A percentile compares a stretch with the other conserved stretches of the same genome.
Conservation (phyloP, 2,329 filamentous ascomycete genomes). For the Paradendryphiella salina region DNA sequence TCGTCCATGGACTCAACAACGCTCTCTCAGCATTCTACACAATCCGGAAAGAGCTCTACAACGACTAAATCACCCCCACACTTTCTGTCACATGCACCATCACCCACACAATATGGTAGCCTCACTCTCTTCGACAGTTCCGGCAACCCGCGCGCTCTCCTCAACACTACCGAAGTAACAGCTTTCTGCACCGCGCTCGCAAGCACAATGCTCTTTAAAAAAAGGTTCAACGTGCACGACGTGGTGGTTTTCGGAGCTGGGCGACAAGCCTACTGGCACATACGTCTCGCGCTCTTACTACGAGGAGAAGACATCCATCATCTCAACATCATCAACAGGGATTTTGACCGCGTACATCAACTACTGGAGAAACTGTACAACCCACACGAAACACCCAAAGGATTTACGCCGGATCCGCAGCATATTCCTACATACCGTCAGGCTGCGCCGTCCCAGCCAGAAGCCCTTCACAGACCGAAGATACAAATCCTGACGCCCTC, state of each 20-base stretch:
- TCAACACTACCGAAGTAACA: constrained; percentile 70
- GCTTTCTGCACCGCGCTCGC: constrained; percentile 70
- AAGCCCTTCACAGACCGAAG: constrained; percentile 50
- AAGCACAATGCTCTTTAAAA: constrained; percentile 63
- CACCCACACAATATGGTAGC: constrained; percentile 56
- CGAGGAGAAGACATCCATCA: constrained; percentile 70
- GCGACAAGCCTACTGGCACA: constrained; percentile 92
- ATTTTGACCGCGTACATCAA: constrained; percentile 61
- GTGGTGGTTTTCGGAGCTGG: constrained; percentile 86
- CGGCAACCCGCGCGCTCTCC: constrained; percentile 62
- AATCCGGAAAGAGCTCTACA: constrained; percentile 28
- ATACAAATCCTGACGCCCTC: constrained; percentile 71
- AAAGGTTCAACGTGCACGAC: constrained; percentile 71
- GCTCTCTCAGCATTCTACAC: constrained; percentile 24
- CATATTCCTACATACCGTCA: constrained; percentile 22
- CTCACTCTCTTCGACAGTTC: constrained; percentile 62
- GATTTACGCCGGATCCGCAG: constrained; percentile 15
- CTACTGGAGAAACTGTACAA: constrained; percentile 61
- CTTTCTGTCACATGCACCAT: constrained; percentile 28
- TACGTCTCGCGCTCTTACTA: constrained; percentile 78
- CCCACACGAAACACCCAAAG: constrained; percentile 42
- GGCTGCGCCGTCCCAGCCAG: constrained; percentile 7
- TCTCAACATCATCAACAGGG: constrained; percentile 81
- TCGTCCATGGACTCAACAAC: constrained; percentile 42
- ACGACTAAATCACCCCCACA: constrained; percentile 28